Evolutionary conservation across 345 rosid genomes (phyloP), one percentile per base, ranked within the genome.

Genomic region (Pugionium dolabratum): DNA sequence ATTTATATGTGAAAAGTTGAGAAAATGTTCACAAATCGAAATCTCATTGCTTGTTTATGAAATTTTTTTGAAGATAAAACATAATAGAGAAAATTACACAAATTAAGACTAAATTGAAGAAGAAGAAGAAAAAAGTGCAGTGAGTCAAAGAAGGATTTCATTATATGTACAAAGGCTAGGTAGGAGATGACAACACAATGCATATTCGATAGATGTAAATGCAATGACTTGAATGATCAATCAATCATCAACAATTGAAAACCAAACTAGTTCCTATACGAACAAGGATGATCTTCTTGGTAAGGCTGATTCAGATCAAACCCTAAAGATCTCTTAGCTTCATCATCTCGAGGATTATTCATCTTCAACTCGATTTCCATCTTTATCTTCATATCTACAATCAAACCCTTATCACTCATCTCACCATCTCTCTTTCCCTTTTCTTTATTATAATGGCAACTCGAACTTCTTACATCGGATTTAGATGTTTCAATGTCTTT

Each of bases 301-400:
- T 43, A 41, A 64, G 65, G 73, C 64, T 66, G 34, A 11, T 67
- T 73, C 7, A 73, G 37, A 67, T 73, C 77, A 73, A 73, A 46
- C 47, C 52, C 72, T 52, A 66, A 66, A 0, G 68, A 44, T 25
- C 71, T 72, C 59, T 67, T 67, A 32, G 65, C 65, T 3, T 34
- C 36, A 34, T 8, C 65, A 48, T 49, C 45, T 32, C 1, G 40
- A n/a, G 59, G 28, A 35, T 35, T 43, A 31, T 58, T 50, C 45
- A 58, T 32, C 28, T 57, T 28, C 33, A 64, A 47, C 1, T 42
- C 58, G 3, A 6, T 27, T 36, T 42, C 70, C 64, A 64, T 64
- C 59, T 71, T 50, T n/a, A 64, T 48, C 59, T 71, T 56, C 64
- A 32, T 41, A 45, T 71, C 75, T 45, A 70, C 75, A 53, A 39